Evolutionary conservation across 208 protist genomes (phyloP), one percentile per base, ranked within the genome.

Genomic region (Leishmania mexicana): DNA sequence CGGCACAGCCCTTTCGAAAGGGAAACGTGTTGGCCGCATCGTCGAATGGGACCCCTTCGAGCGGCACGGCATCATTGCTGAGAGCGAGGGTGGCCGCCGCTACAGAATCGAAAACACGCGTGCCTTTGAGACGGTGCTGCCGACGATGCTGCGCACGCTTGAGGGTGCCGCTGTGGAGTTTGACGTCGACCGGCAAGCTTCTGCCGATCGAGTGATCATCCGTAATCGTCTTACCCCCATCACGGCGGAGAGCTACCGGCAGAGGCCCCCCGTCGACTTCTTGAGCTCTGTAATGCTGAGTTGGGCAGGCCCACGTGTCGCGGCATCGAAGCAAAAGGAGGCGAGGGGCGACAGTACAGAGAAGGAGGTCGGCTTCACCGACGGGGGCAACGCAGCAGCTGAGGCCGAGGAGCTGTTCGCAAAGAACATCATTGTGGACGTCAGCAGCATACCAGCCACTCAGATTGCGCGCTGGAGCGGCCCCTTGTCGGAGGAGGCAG

Each of bases 71-170:
- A 80, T 85, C 64, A 95, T 98, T 77, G 71, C 73, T 0, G 92
- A 95, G n/a, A 81, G 80, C 1, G 76, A 78, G 31, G 87, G 92
- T 17, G 87, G 87, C 13, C 84, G 80, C 1, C 80, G 86, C 70
- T 95, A 94, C 75, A 49, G 62, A 49, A 96, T 98, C 78, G 84
- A 88, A 21, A 95, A 89, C 87, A 88, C 95, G 19, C 87, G 93
- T 38, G 92, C 95, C 53, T 98, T 98, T 76, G 93, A 98, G 75
- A 98, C 92, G 15, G 89, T 96, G 74, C 83, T 96, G 70, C 93
- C 95, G 15, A 95, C 93, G 42, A 85, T 89, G 75, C 76, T 96
- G 60, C 89, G 90, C 15, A 80, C 87, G 0, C 70, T 98, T 21
- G 87, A 91, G 38, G 95, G 95, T 13, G 92, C 92, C 1, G 71